phyloP scores from a whole-genome alignment of 768 basidiomycete species.

The Gelatoporia subvermispora region DNA sequence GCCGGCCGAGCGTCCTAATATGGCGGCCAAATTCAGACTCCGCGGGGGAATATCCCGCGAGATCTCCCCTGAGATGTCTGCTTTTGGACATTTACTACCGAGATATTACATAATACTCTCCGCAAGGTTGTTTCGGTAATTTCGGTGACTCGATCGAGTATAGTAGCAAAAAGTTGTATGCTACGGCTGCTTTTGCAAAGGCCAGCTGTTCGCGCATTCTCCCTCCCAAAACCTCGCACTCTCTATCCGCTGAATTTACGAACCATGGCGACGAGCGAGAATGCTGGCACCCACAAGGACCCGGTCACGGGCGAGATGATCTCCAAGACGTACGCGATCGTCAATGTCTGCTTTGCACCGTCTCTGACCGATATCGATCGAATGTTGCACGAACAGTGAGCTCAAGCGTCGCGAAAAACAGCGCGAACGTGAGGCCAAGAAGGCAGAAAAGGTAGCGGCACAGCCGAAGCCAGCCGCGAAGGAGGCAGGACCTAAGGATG shows the following conservation, averaged over 20 bases:
- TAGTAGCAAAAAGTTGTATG: conserved; percentile 20
- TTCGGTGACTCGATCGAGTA: conserved; percentile 3
- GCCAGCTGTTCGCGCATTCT: conserved; percentile 7
- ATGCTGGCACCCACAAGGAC: conserved; percentile 51
- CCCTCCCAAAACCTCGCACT: conserved; percentile 4
- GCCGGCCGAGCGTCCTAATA: too few species aligned
- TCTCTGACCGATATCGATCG: too few species aligned
- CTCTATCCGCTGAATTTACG: conserved; percentile 1
- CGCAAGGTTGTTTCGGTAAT: background rate
- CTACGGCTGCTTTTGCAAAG: conserved; percentile 21
- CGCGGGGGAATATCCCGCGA: too few species aligned
- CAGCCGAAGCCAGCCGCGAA: conserved; percentile 36
- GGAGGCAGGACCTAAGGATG: conserved; percentile 50
- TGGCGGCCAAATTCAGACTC: too few species aligned
- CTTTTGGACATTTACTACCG: background rate
- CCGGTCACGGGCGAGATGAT: conserved; percentile 94
- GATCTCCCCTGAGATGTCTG: too few species aligned
- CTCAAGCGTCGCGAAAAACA: conserved; percentile 91
- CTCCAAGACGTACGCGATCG: conserved; percentile 77
- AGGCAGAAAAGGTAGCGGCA: conserved; percentile 67
- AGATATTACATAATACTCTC: too few species aligned
- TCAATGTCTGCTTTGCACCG: background rate
- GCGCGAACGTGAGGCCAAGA: conserved; percentile 66
- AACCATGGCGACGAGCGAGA: conserved; percentile 35
- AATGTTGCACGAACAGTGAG: conserved; percentile 53